Percentiles rank a stretch among this genome's conserved stretches.
Conservation (phyloP, 2,329 filamentous ascomycete species). For the Lachnellula cervina region DNA sequence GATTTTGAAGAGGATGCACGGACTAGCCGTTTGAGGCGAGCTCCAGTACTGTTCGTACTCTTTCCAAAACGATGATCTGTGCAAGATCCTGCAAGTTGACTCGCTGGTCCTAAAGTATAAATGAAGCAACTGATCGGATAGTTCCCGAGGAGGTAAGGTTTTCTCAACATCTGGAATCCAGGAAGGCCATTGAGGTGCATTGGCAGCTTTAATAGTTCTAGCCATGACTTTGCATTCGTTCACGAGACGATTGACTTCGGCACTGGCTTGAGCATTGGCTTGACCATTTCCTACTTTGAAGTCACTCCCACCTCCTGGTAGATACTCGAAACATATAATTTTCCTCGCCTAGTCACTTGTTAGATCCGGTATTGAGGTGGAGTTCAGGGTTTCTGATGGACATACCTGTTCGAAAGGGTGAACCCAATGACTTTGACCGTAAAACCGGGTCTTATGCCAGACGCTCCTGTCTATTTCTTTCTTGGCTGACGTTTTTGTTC, state of each 20-base stretch:
- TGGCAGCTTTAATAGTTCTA: constrained; percentile 12
- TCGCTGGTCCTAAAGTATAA: constrained; percentile 41
- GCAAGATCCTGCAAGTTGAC: constrained; percentile 40
- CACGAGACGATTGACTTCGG: constrained; percentile 5
- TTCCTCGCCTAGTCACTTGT: constrained; percentile 1
- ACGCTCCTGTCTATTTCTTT: constrained; percentile 11
- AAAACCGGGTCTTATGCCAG: constrained; percentile 24
- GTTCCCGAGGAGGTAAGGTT: constrained; percentile 12
- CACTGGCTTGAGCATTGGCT: not conserved
- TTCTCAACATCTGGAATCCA: constrained; percentile 12
- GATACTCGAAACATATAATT: constrained; percentile 3
- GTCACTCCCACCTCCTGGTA: not conserved
- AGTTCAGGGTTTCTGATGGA: not conserved
- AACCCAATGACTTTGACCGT: constrained; percentile 27
- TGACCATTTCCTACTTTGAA: not conserved
- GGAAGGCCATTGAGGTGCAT: constrained; percentile 9
- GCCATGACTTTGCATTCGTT: constrained; percentile 20
- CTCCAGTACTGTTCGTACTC: constrained; percentile 41
- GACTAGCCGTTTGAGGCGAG: constrained; percentile 14
- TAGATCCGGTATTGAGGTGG: not conserved
- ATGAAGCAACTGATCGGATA: constrained; percentile 34
- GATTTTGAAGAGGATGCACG: constrained; percentile 18
- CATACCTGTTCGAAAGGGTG: constrained; percentile 21
- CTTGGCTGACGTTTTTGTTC: not conserved
- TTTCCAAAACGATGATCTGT: constrained; percentile 41